These are phyloP conservation scores for Tagetes erecta DNA, from an alignment of 129 eudicot species.

Conservation along the genomic window DNA sequence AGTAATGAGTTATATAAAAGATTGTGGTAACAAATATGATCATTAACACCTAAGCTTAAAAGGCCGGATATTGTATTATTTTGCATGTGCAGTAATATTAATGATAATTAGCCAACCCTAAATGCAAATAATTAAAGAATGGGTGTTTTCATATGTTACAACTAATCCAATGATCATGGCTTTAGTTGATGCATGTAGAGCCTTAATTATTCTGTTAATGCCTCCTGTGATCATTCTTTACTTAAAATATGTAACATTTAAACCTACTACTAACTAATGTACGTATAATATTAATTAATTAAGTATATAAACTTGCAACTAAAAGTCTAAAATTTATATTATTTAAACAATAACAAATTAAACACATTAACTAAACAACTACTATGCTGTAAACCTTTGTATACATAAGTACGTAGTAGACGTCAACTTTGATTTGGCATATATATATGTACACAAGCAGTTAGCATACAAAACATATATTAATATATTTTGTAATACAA, in stretches of 20 bases:
- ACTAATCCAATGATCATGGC: not conserved
- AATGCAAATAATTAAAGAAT: not conserved
- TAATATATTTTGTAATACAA: too few relatives aligned
- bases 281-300: too few relatives aligned
- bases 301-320: not conserved
- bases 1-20: too few relatives aligned
- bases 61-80: not conserved
- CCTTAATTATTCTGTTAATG: not conserved
- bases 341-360: not conserved
- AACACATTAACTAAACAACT: too few relatives aligned
- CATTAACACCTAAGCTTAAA: not conserved
- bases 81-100: not conserved
- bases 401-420: not conserved
- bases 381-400: not conserved
- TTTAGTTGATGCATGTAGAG: not conserved
- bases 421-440: not conserved
- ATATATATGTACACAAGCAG: too few relatives aligned
- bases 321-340: not conserved
- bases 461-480: too few relatives aligned
- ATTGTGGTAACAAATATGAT: not conserved
- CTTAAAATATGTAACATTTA: not conserved
- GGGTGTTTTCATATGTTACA: constrained; percentile 14
- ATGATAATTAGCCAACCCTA: not conserved
- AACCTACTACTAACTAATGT: constrained; percentile 3
- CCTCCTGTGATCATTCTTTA: not conserved